phyloP scores from a whole-genome alignment of 371 early-diverging fungal genomes.

The Capniomyces stellatus region DNA sequence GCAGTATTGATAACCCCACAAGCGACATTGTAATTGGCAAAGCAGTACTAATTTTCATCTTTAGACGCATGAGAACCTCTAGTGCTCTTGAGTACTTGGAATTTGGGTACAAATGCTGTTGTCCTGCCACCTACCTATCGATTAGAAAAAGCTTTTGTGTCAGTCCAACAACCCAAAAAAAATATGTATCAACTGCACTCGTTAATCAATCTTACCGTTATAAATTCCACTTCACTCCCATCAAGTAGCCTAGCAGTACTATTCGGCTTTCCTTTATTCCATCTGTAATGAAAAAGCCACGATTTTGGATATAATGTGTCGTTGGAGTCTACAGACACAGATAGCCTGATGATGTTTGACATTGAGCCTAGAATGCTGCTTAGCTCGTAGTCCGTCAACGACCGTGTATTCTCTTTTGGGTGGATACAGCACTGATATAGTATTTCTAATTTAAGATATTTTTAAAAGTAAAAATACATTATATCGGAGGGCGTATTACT shows the following conservation, averaged over 20 bases:
- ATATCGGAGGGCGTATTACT: too few species aligned
- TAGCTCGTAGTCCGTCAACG: conserved; percentile 18
- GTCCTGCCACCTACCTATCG: conserved; percentile 12
- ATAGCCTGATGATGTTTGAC: conserved; percentile 13
- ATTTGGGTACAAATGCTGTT: conserved; percentile 13
- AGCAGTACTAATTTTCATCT: too few species aligned
- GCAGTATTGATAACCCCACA: too few species aligned
- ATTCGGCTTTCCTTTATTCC: conserved; percentile 13
- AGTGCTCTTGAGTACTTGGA: conserved; percentile 6
- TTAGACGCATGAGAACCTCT: not conserved
- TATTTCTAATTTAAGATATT: conserved; percentile 12
- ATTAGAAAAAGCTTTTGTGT: not conserved
- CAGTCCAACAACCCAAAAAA: not conserved
- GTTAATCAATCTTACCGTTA: conserved; percentile 27
- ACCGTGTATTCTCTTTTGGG: conserved; percentile 19
- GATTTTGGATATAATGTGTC: conserved; percentile 24
- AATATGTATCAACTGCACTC: conserved; percentile 8
- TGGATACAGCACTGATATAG: conserved; percentile 32
- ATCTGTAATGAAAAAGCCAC: conserved; percentile 41
- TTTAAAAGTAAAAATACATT: too few species aligned
- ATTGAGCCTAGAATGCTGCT: conserved; percentile 14
- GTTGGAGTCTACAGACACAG: conserved; percentile 30
- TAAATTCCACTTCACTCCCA: conserved; percentile 27
- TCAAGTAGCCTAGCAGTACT: conserved; percentile 6
- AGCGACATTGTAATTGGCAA: too few species aligned